A percentile compares a stretch with the other conserved stretches of the same genome.
Evolutionary conservation across 2,329 filamentous ascomycete genomes (phyloP).

Genomic region (Nigrospora sphaerica): DNA sequence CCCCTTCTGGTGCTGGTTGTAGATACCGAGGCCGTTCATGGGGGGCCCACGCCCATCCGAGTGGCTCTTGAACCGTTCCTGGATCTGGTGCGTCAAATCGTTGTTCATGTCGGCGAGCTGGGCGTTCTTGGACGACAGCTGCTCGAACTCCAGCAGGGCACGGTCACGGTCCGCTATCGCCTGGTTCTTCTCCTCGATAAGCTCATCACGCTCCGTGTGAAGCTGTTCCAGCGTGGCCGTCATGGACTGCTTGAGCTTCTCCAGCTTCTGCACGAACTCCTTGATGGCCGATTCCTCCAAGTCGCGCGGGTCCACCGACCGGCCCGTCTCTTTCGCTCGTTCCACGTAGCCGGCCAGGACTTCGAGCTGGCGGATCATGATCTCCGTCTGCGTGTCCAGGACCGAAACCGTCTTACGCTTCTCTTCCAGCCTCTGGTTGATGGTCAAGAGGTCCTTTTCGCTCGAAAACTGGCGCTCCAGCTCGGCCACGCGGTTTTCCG

Average conservation of each 20-base stretch:
- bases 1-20: constrained; percentile 40
- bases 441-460: constrained; percentile 61
- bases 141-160: constrained; percentile 91
- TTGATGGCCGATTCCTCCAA: constrained; percentile 88
- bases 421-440: constrained; percentile 82
- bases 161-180: constrained; percentile 84
- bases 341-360: constrained; percentile 84
- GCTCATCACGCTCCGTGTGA: constrained; percentile 66
- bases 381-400: constrained; percentile 88
- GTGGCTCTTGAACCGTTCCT: constrained; percentile 76
- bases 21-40: constrained; percentile 51
- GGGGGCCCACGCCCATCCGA: constrained; percentile 48
- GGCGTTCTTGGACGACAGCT: constrained; percentile 87
- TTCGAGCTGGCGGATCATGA: constrained; percentile 88
- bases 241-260: constrained; percentile 54
- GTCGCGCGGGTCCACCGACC: constrained; percentile 71
- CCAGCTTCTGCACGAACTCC: constrained; percentile 73
- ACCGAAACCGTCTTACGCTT: constrained; percentile 95
- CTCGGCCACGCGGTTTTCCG: constrained; percentile 79
- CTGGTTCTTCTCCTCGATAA: constrained; percentile 78
- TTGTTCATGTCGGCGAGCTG: constrained; percentile 95
- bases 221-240: constrained; percentile 51
- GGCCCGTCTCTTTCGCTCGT: constrained; percentile 74
- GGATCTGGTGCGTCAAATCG: constrained; percentile 87
- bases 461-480: constrained; percentile 70